Conservation (phyloP, 306 rosid genomes). For the Gastrolobium villosum region DNA sequence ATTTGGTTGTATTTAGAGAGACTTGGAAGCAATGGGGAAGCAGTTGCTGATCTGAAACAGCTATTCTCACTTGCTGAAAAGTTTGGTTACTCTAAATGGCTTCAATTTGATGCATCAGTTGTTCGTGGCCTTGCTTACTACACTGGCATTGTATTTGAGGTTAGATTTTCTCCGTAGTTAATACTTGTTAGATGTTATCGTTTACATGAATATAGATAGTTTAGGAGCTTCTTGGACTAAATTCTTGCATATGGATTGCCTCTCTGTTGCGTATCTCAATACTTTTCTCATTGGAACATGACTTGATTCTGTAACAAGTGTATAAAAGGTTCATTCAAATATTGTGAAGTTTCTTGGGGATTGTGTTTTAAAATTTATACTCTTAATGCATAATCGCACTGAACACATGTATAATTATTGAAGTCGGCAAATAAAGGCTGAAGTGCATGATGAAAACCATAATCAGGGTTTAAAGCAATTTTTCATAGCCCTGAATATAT, state of each 20-base stretch:
- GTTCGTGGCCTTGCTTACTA: constrained; percentile 99
- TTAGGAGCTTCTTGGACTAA: constrained; percentile 22
- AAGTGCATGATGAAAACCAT: constrained; percentile 31
- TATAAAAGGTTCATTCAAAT: constrained; percentile 36
- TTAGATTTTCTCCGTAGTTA: constrained; percentile 51
- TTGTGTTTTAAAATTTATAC: constrained; percentile 34
- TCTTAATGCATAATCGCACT: constrained; percentile 26
- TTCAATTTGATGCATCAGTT: constrained; percentile 94
- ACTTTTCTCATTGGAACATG: constrained; percentile 16
- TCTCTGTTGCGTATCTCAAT: constrained; percentile 23
- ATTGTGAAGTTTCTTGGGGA: constrained; percentile 28
- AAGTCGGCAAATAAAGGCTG: constrained; percentile 31
- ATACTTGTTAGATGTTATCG: constrained; percentile 20
- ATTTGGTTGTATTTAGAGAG: constrained; percentile 66
- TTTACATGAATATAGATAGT: constrained; percentile 26
- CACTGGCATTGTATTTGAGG: constrained; percentile 97
- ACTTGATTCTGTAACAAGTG: constrained; percentile 28
- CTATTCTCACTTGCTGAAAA: constrained; percentile 91
- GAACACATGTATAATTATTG: background rate
- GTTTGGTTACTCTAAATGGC: constrained; percentile 93
- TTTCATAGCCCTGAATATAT: constrained; percentile 18
- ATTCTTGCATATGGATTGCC: constrained; percentile 36
- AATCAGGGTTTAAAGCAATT: constrained; percentile 18
- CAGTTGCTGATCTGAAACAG: constrained; percentile 84
- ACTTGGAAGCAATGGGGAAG: constrained; percentile 81